A percentile compares a stretch with the other conserved stretches of the same genome.
These are phyloP conservation scores for Ceratobasidium theobromae DNA, from an alignment of 1,284 basidiomycete species.

Conservation along the genomic window DNA sequence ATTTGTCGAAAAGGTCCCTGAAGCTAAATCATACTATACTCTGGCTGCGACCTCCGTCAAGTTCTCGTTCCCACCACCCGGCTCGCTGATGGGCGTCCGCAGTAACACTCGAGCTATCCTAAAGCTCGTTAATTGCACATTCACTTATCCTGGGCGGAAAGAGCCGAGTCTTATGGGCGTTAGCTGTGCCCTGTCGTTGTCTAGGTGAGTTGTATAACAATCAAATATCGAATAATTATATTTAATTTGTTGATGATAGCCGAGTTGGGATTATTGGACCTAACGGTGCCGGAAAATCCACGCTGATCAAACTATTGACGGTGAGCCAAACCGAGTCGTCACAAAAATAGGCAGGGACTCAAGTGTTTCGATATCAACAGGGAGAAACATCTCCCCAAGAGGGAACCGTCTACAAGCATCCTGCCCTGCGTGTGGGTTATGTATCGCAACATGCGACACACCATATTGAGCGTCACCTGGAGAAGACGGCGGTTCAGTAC, in stretches of 20 bases:
- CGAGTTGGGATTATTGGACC: conserved; percentile 90
- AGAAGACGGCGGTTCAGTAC: conserved; percentile 94
- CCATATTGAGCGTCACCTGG: conserved; percentile 90
- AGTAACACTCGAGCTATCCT: conserved; percentile 96
- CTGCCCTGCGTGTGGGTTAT: conserved; percentile 92
- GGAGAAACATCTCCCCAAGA: conserved; percentile 94
- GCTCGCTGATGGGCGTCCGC: conserved; percentile 95
- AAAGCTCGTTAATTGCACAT: conserved; percentile 90
- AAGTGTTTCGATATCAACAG: conserved; percentile 44
- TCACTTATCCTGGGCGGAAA: conserved; percentile 88
- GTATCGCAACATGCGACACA: conserved; percentile 98
- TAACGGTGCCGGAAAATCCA: conserved; percentile 93
- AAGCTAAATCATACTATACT: conserved; percentile 97
- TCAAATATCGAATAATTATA: conserved; percentile 17
- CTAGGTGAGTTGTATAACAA: conserved; percentile 55
- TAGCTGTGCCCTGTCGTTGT: conserved; percentile 90
- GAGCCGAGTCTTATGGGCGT: conserved; percentile 86
- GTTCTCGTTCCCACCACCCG: conserved; percentile 95
- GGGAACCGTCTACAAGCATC: conserved; percentile 95
- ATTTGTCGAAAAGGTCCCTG: conserved; percentile 90
- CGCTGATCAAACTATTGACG: conserved; percentile 95
- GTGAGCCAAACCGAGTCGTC: conserved; percentile 46
- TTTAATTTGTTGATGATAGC: conserved; percentile 44
- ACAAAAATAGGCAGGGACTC: conserved; percentile 1
- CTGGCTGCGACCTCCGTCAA: conserved; percentile 93